A percentile compares a stretch with the other conserved stretches of the same genome.
These are phyloP conservation scores for Blastocystis sp. DNA, from an alignment of 352 stramenopile species.

Conservation along the genomic window DNA sequence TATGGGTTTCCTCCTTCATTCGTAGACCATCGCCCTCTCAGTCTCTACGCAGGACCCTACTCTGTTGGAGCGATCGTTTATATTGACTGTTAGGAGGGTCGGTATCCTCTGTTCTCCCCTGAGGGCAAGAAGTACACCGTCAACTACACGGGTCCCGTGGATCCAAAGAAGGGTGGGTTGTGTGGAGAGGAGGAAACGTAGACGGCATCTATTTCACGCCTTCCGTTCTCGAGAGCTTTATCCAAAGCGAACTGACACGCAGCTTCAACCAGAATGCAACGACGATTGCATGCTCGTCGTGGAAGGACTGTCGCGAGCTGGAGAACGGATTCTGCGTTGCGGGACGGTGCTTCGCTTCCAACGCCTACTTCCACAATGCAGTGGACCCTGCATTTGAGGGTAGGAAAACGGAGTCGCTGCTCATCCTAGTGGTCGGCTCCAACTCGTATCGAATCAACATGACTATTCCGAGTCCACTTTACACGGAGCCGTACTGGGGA, in stretches of 20 bases:
- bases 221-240: conserved; percentile 15
- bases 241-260: not conserved
- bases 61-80: not conserved
- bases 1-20: not conserved
- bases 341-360: not conserved
- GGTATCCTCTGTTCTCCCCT: conserved; percentile 25
- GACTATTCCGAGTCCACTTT: conserved; percentile 22
- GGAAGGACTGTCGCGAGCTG: not conserved
- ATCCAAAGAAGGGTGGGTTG: not conserved
- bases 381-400: conserved; percentile 20
- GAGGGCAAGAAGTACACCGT: not conserved
- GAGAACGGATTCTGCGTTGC: conserved; percentile 30
- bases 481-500: conserved; percentile 47
- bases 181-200: not conserved
- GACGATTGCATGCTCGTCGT: not conserved
- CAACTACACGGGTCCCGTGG: conserved; percentile 25
- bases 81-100: not conserved
- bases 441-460: not conserved
- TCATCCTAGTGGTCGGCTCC: not conserved
- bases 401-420: not conserved
- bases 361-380: conserved; percentile 48
- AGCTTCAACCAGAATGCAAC: not conserved
- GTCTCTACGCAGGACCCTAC: not conserved
- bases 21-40: not conserved
- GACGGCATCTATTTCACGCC: conserved; percentile 29